Evolutionary conservation across 345 rosid genomes (phyloP).

Genomic region (Cardamine resedifolia): DNA sequence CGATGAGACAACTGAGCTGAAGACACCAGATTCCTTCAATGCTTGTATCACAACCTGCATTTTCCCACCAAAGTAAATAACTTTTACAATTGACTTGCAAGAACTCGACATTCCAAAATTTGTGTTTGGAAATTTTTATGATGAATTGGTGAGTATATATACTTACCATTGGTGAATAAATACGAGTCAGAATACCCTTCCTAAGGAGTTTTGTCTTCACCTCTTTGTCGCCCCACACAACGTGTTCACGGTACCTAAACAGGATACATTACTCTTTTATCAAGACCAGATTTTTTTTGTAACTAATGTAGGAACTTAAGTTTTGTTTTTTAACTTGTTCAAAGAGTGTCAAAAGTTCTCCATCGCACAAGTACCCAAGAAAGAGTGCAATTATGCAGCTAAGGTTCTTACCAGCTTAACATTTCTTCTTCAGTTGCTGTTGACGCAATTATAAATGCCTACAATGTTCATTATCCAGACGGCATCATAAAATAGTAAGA

Average conservation of each 20-base stretch:
- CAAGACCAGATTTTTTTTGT: background rate
- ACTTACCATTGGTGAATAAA: conserved; percentile 89
- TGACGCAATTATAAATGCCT: conserved; percentile 98
- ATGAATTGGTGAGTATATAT: background rate
- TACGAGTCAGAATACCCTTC: conserved; percentile 83
- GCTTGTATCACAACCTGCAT: conserved; percentile 78
- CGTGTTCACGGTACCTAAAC: conserved; percentile 79
- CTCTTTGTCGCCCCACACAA: conserved; percentile 88
- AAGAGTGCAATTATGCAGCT: conserved; percentile 1
- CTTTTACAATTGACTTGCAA: background rate
- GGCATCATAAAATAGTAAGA: background rate
- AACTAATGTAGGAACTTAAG: background rate
- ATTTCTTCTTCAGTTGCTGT: conserved; percentile 93
- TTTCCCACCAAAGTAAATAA: background rate
- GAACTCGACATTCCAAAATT: background rate
- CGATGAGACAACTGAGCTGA: conserved; percentile 65
- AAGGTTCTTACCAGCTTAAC: conserved; percentile 69
- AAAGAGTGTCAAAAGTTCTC: conserved; percentile 5
- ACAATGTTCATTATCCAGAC: conserved; percentile 34
- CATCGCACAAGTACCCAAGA: background rate
- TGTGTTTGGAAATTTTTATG: conserved; percentile 1
- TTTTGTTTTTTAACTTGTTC: background rate
- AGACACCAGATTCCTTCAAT: conserved; percentile 79
- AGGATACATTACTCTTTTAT: background rate
- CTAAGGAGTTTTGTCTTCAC: conserved; percentile 69